Percentiles rank a stretch among this genome's conserved stretches.
These are phyloP conservation scores for Candida sanyiensis DNA, from an alignment of 805 yeast genomes.

Conservation along the genomic window DNA sequence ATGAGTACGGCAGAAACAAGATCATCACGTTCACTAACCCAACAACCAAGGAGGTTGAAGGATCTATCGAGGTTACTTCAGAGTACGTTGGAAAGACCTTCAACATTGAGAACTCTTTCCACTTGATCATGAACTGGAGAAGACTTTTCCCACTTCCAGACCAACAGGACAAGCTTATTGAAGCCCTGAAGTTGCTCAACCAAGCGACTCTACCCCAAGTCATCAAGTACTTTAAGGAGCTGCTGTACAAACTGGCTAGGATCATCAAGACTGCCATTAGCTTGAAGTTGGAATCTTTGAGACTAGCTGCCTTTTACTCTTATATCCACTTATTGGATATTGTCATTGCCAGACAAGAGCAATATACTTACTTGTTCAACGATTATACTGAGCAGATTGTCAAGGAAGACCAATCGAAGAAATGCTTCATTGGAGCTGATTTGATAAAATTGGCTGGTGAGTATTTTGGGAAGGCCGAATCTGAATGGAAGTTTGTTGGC, in stretches of 20 bases:
- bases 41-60: conserved; percentile 36
- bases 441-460: conserved; percentile 41
- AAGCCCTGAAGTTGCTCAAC: conserved; percentile 43
- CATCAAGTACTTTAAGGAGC: conserved; percentile 55
- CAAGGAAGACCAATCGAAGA: conserved; percentile 20
- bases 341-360: conserved; percentile 60
- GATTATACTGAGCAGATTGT: conserved; percentile 33
- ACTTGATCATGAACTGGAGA: conserved; percentile 49
- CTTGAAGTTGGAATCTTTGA: conserved; percentile 23
- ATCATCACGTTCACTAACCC: conserved; percentile 38
- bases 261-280: conserved; percentile 27
- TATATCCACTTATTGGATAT: conserved; percentile 57
- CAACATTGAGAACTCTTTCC: conserved; percentile 53
- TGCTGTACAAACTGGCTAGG: conserved; percentile 37
- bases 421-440: conserved; percentile 48
- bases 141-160: conserved; percentile 30
- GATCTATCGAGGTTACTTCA: conserved; percentile 46
- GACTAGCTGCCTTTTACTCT: conserved; percentile 43
- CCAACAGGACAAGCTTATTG: conserved; percentile 41
- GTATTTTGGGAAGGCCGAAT: conserved; percentile 42
- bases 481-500: conserved; percentile 57
- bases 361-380: conserved; percentile 52
- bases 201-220: conserved; percentile 49
- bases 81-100: conserved; percentile 65
- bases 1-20: conserved; percentile 43